Percentiles rank a stretch among this genome's conserved stretches.
Conservation (phyloP, 2,329 filamentous ascomycete genomes). For the Sarocladiaceae sp. region DNA sequence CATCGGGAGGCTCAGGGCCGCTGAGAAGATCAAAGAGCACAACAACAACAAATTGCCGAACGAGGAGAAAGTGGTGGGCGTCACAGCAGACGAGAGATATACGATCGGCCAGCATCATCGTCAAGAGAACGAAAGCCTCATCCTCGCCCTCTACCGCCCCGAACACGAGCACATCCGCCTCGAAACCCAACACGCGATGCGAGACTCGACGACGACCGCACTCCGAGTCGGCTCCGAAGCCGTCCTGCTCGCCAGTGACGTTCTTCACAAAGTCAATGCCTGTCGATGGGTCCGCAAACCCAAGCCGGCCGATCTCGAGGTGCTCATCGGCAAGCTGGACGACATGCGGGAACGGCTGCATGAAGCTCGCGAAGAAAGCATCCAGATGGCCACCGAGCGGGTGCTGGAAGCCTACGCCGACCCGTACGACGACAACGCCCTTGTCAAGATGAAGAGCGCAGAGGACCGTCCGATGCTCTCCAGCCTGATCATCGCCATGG, state of each 20-base stretch:
- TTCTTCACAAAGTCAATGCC: constrained; percentile 22
- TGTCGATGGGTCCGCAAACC: constrained; percentile 23
- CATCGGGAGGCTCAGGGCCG: constrained; percentile 21
- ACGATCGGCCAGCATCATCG: constrained; percentile 20
- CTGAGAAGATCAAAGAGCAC: constrained; percentile 13
- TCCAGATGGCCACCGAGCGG: constrained; percentile 29
- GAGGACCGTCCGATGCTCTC: constrained; percentile 22
- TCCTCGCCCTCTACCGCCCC: constrained; percentile 30
- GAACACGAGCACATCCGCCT: constrained; percentile 26
- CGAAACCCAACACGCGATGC: constrained; percentile 26
- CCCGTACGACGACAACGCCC: constrained; percentile 35
- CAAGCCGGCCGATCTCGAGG: constrained; percentile 16
- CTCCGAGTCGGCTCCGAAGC: constrained; percentile 19
- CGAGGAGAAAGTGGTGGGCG: background rate
- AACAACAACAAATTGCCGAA: constrained; percentile 15
- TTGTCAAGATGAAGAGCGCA: constrained; percentile 22
- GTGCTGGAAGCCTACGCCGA: constrained; percentile 32
- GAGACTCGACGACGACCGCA: constrained; percentile 20
- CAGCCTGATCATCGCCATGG: constrained; percentile 39
- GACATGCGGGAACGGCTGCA: constrained; percentile 21
- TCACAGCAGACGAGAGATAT: constrained; percentile 11
- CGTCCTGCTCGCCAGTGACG: constrained; percentile 17
- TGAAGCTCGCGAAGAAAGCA: constrained; percentile 18
- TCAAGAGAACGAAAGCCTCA: constrained; percentile 24
- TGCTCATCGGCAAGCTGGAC: constrained; percentile 14